Evolutionary conservation across 1,284 basidiomycete genomes (phyloP).

Genomic region (Earliella scabrosa): DNA sequence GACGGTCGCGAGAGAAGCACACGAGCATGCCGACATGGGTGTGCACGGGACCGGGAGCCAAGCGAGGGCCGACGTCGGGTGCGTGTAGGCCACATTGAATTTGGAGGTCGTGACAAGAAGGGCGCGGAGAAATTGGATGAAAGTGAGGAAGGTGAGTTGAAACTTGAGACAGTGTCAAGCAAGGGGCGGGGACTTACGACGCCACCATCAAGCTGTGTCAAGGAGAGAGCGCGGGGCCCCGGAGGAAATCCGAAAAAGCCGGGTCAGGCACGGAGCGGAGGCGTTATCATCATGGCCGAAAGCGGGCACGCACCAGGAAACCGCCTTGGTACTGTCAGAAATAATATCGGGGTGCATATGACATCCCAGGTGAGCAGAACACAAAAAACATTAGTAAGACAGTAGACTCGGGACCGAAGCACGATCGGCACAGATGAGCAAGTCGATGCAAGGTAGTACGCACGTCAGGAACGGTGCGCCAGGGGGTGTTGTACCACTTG

Average conservation of each 20-base stretch:
- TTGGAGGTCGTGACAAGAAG: too few relatives aligned
- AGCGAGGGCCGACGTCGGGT: background rate
- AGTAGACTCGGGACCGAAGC: too few relatives aligned
- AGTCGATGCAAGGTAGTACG: too few relatives aligned
- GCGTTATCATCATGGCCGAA: background rate
- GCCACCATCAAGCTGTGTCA: conserved; percentile 68
- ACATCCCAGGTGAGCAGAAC: too few relatives aligned
- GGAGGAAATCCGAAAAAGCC: conserved; percentile 4
- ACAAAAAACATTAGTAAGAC: background rate
- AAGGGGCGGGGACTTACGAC: conserved; percentile 49
- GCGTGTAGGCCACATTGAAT: too few relatives aligned
- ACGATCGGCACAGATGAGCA: too few relatives aligned
- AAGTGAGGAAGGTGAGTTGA: too few relatives aligned
- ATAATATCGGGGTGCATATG: background rate
- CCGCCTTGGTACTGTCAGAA: conserved; percentile 77
- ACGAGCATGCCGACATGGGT: too few relatives aligned
- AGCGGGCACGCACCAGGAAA: conserved; percentile 57
- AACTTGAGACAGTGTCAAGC: too few relatives aligned
- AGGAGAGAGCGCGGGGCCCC: conserved; percentile 9
- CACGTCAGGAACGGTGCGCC: conserved; percentile 83
- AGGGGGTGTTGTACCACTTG: conserved; percentile 82
- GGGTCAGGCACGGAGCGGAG: conserved; percentile 14
- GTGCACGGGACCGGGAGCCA: too few relatives aligned
- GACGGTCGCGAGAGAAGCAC: too few relatives aligned
- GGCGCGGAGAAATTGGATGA: background rate